Percentiles rank a stretch among this genome's conserved stretches.
Conservation (phyloP, 164 flowering plant species). For the Sextonia rubra region DNA sequence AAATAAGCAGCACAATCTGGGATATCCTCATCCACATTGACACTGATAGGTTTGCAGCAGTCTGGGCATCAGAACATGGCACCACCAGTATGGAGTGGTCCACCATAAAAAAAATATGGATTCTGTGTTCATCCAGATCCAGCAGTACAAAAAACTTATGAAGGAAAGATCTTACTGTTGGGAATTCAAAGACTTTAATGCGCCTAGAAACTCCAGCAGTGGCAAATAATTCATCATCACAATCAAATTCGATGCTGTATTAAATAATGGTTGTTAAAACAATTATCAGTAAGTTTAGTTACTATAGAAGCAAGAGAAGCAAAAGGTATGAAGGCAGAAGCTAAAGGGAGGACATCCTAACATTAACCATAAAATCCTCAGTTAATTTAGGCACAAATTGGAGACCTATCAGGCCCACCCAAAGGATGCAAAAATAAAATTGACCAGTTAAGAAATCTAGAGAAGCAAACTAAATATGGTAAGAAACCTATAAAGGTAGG, state of each 20-base stretch:
- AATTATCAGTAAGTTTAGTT: neutral
- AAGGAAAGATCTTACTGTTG: constrained; percentile 47
- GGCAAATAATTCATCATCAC: constrained; percentile 95
- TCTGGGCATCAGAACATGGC: neutral
- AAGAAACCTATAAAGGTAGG: too few relatives aligned
- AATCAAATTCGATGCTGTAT: constrained; percentile 96
- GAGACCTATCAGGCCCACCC: neutral
- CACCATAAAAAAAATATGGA: neutral
- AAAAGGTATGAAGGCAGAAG: neutral
- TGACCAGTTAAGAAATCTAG: neutral
- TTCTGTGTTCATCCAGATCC: neutral
- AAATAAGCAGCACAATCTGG: neutral
- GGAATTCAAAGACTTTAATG: constrained; percentile 91
- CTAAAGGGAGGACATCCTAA: neutral
- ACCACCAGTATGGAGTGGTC: neutral
- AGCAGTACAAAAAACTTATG: neutral
- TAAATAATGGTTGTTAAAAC: neutral
- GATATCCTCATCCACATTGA: neutral
- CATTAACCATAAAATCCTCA: neutral
- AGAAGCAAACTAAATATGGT: neutral
- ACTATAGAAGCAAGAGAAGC: neutral
- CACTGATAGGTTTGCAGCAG: neutral
- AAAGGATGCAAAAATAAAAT: neutral
- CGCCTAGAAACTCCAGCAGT: constrained; percentile 97
- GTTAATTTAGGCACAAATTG: neutral